Conservation (phyloP, 805 yeast genomes). For the Metschnikowia reukaufii region DNA sequence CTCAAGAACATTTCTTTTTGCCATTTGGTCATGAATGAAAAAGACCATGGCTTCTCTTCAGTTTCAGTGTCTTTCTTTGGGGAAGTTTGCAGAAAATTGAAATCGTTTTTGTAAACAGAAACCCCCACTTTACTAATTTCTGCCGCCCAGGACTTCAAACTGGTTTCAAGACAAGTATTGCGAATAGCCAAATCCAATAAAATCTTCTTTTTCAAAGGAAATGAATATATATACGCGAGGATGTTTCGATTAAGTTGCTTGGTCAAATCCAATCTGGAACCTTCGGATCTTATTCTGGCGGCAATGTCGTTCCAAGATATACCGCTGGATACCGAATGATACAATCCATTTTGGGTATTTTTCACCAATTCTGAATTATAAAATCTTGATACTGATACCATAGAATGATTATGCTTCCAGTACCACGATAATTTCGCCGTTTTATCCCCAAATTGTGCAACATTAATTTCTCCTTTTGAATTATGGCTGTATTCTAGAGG, state of each 20-base stretch:
- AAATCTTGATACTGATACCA: background rate
- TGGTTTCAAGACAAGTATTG: background rate
- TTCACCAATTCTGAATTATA: background rate
- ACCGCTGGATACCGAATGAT: background rate
- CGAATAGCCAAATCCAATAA: background rate
- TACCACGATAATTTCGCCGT: background rate
- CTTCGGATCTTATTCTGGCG: background rate
- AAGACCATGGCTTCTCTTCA: conserved; percentile 1
- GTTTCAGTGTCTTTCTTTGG: background rate
- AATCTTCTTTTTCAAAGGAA: background rate
- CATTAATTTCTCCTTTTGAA: background rate
- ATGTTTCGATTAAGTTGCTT: background rate
- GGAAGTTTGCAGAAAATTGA: background rate
- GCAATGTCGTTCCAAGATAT: background rate
- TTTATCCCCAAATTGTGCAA: background rate
- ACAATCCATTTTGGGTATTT: background rate
- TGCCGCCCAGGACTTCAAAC: background rate
- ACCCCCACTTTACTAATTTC: background rate
- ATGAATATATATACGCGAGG: background rate
- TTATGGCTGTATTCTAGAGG: background rate
- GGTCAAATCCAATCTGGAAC: background rate
- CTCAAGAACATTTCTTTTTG: background rate
- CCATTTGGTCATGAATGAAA: conserved; percentile 2
- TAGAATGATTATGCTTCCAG: background rate
- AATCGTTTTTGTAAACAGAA: background rate